Evolutionary conservation across 2,329 filamentous ascomycete genomes (phyloP).

Genomic region (Penicillium sp.): DNA sequence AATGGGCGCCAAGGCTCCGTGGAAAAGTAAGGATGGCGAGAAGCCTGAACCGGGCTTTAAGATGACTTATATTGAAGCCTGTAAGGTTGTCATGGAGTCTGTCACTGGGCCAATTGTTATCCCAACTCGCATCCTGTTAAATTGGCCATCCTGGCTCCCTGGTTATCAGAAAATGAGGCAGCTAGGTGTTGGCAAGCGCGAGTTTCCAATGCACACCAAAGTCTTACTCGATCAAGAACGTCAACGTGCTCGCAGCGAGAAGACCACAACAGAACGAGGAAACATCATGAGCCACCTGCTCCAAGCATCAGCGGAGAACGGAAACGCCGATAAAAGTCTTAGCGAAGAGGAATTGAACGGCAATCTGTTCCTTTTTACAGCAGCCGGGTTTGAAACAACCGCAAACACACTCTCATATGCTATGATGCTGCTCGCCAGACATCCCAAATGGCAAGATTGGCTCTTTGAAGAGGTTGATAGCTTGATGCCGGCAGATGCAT

Average conservation of each 20-base stretch:
- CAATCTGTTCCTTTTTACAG: slow-evolving; percentile 50
- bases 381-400: slow-evolving; percentile 52
- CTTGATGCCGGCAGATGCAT: slow-evolving; percentile 27
- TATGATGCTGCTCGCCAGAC: slow-evolving; percentile 47
- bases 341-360: slow-evolving; percentile 44
- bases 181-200: neutral
- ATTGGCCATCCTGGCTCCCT: neutral
- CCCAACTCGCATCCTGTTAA: neutral
- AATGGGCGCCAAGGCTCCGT: no score
- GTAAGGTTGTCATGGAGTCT: no score
- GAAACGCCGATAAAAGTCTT: neutral
- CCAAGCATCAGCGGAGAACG: neutral
- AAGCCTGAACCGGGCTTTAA: no score
- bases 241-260: neutral
- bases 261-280: neutral
- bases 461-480: slow-evolving; percentile 50
- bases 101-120: neutral
- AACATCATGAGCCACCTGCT: neutral
- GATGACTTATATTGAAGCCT: no score
- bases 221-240: neutral
- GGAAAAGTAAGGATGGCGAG: no score
- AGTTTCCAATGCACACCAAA: neutral
- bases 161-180: neutral
- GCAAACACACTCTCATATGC: slow-evolving; percentile 53
- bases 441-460: slow-evolving; percentile 55